These are phyloP conservation scores for Xylariales sp. DNA, from an alignment of 2,329 filamentous ascomycete genomes.

Conservation along the genomic window DNA sequence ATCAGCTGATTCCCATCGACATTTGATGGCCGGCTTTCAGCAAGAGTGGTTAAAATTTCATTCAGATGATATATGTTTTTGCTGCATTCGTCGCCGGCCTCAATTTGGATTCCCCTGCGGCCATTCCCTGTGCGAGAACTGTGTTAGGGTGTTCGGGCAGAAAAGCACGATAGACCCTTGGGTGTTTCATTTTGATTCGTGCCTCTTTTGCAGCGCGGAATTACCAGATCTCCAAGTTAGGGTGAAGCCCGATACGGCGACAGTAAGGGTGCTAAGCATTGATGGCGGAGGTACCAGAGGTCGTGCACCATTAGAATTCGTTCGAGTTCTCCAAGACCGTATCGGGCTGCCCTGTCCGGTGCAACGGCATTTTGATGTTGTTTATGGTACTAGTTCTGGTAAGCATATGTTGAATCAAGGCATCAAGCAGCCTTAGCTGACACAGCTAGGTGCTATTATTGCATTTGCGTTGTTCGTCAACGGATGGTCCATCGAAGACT, in stretches of 20 bases:
- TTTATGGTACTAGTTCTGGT: conserved; percentile 18
- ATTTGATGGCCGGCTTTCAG: background rate
- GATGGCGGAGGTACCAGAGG: conserved; percentile 26
- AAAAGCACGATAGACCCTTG: conserved; percentile 14
- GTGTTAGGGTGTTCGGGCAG: conserved; percentile 22
- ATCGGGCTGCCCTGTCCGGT: conserved; percentile 13
- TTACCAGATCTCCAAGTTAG: conserved; percentile 12
- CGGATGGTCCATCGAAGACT: conserved; percentile 1
- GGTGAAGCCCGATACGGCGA: conserved; percentile 26
- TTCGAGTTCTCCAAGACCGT: conserved; percentile 14
- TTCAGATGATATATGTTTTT: conserved; percentile 21
- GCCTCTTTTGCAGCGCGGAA: conserved; percentile 20
- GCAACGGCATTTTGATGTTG: conserved; percentile 18
- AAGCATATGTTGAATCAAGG: too few relatives aligned
- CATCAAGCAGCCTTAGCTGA: too few relatives aligned
- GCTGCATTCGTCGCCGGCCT: conserved; percentile 20
- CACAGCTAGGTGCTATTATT: conserved; percentile 14
- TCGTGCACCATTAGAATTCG: conserved; percentile 17
- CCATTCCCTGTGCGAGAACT: conserved; percentile 28
- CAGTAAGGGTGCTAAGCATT: conserved; percentile 26
- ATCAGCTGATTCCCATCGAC: background rate
- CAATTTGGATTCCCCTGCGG: conserved; percentile 24
- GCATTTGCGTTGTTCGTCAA: background rate
- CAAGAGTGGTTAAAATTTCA: conserved; percentile 9
- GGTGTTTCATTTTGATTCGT: conserved; percentile 19